Base-by-base conservation (phyloP, 208 protist species). In the Phytomonas serpens region DNA sequence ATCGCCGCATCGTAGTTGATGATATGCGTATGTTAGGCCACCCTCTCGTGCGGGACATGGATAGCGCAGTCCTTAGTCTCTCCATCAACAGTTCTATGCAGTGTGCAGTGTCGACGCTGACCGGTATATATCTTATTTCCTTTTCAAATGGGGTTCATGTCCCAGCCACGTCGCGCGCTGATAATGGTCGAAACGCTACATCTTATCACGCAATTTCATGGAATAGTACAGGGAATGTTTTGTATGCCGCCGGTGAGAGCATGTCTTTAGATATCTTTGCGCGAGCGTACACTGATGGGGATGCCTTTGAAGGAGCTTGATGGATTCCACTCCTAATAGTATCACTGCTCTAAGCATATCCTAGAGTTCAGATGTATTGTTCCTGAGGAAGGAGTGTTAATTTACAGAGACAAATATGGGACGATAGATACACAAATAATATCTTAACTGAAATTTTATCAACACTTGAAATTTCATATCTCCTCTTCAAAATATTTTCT, bases 71-170 rank as follows among this genome's bases (percentile, higher is more conserved):
- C 4, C 74, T 96, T 11, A 80, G 81, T 57, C 51, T 96, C 30
- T 88, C 85, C 40, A 86, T 93, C 52, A 92, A 83, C 74, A 73
- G 61, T 57, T 71, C 76, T 13, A 84, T 90, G 75, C 78, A 89
- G 64, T 96, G 91, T 66, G 91, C 88, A 31, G 86, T 87, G n/a
- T 82, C 91, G 1, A 96, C 91, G 34, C 69, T 93, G 63, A 93
- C 91, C 1, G 91, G 91, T 19, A 76, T 93, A 57, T 85, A 93
- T 75, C 69, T 90, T 30, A 86, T 96, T 63, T 89, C 88, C 74
- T 93, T 92, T 69, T 63, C 79, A 33, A 78, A 70, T n/a, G 76
- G 76, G 61, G 76, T 78, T n/a, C 72, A 77, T 65, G 67, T 82
- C 16, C 78, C 79, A 1, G 70, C 79, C 16, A 80, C 83, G 16